Conservation (phyloP, 208 protist species). For the Strigomonas culicis region DNA sequence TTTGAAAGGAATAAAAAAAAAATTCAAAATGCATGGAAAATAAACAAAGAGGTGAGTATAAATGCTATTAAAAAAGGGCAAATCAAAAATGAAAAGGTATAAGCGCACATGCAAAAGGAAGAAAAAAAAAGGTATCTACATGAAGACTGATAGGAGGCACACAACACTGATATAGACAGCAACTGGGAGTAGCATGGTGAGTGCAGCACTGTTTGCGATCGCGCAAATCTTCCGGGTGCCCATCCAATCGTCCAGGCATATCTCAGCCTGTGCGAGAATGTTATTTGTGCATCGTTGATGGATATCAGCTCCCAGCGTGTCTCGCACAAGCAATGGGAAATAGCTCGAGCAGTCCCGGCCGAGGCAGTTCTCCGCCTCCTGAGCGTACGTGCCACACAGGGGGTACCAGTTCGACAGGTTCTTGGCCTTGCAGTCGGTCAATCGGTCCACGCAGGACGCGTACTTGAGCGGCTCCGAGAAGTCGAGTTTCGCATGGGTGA, state of each 20-base stretch:
- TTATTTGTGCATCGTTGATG: not conserved
- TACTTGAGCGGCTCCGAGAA: not conserved
- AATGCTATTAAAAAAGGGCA: not conserved
- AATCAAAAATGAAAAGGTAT: conserved; percentile 2
- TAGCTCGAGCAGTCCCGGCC: not conserved
- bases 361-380: conserved; percentile 1
- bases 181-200: not conserved
- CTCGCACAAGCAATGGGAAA: not conserved
- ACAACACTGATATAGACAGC: not conserved
- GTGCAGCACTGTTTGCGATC: conserved; percentile 8
- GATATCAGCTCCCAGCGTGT: not conserved
- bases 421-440: conserved; percentile 3
- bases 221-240: conserved; percentile 27
- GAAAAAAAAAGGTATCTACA: not conserved
- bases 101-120: not conserved
- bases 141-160: not conserved
- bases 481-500: not conserved
- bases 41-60: not conserved
- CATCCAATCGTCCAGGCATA: conserved; percentile 38
- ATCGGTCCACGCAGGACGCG: not conserved
- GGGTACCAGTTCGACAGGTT: not conserved
- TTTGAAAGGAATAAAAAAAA: conserved; percentile 5
- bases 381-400: conserved; percentile 1
- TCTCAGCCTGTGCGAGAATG: conserved; percentile 9
- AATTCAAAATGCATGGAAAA: not conserved